Evolutionary conservation across 2,329 filamentous ascomycete genomes (phyloP), one percentile per base, ranked within the genome.

Genomic region (Annulohypoxylon truncatum): DNA sequence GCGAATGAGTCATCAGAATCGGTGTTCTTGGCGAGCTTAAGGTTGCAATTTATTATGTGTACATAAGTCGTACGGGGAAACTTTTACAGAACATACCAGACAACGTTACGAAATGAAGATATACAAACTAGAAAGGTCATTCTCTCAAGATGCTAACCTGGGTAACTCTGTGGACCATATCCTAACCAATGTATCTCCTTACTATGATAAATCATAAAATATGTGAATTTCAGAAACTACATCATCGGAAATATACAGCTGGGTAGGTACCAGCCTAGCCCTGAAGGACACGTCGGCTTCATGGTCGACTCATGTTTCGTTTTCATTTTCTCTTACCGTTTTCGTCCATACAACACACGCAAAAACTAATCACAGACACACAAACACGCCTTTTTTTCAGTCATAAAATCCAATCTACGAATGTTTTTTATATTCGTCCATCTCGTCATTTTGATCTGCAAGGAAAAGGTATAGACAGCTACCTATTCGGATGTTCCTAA

Each of bases 351-450:
- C 3, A 38, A 38, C 35, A 46, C 22, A 26, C 22, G n/a, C 2
- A 46, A 44, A 6, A 10, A 3, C 8, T 15, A 5, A 20, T 46
- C 8, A 7, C 52, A 44, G 15, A 29, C 8, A 40, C 15, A 42
- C 4, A 20, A 6, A 22, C 18, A 42, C 6, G 28, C 3, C 31
- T 33, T 12, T 12, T 26, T 44, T 6, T 28, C 7, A 22, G n/a
- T 24, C 40, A 54, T 20, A 48, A 40, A n/a, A 52, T 61, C 26
- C 35, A 61, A 26, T 53, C 52, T 61, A 47, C 47, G 35, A 62
- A 51, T 51, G 15, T 38, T 38, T 65, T 42, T 65, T 64, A 18
- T 64, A 67, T 64, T 61, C 55, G 38, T 58, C 44, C 46, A 28
- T 50, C 40, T 40, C 26, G 38, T 55, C 28, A 33, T 50, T 35